Evolutionary conservation across 345 rosid species (phyloP).

Genomic region (Arabis alpina): DNA sequence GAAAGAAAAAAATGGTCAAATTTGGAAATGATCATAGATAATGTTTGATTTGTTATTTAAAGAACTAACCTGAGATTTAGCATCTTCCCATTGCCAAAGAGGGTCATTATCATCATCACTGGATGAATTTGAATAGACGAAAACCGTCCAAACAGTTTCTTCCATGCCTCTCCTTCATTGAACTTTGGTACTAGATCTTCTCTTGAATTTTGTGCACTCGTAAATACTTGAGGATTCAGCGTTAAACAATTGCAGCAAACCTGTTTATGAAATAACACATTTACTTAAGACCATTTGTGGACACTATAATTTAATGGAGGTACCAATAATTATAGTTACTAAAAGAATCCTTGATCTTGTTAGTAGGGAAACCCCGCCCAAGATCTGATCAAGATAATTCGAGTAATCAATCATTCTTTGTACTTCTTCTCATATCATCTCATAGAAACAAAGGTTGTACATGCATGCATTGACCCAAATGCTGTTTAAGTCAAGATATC

Average conservation of each 20-base stretch:
- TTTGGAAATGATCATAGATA: not conserved
- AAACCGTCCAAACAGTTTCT: constrained; percentile 91
- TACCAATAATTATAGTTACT: no score
- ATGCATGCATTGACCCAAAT: no score
- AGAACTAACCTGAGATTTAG: constrained; percentile 66
- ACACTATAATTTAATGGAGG: no score
- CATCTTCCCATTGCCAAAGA: constrained; percentile 87
- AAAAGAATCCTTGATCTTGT: no score
- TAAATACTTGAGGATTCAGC: constrained; percentile 58
- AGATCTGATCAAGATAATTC: no score
- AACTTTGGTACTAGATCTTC: constrained; percentile 75
- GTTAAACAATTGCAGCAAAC: not conserved
- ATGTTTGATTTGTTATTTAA: not conserved
- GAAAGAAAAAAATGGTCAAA: not conserved
- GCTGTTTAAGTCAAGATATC: no score
- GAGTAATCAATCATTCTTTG: no score
- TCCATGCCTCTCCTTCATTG: constrained; percentile 70
- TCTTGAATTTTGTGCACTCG: constrained; percentile 83
- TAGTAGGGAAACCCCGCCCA: no score
- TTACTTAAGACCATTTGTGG: no score
- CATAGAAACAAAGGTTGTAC: no score
- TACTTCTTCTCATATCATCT: no score
- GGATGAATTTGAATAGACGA: constrained; percentile 73
- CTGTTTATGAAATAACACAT: no score
- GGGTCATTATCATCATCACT: constrained; percentile 57